Base-by-base conservation (phyloP, 176 grass and related monocot species). In the Cenchrus purpureus region DNA sequence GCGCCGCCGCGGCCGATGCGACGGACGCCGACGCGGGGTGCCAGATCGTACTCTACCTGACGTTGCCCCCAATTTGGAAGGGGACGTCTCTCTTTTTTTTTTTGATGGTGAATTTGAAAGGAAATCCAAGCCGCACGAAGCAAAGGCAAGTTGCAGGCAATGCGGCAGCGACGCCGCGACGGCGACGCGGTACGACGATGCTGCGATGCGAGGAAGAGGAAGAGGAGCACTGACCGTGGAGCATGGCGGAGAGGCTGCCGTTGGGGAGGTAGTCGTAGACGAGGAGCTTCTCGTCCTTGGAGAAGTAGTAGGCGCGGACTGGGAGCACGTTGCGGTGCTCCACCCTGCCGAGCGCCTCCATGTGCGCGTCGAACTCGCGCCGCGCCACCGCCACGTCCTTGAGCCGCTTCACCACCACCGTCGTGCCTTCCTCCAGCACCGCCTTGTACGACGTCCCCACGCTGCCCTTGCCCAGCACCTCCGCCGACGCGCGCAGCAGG, bases 251-350 rank as follows among this genome's bases (percentile, higher is more conserved):
- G 80, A 98, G 93, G 96, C 96, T 98, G 60, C 96, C 96, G 40
- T 91, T 92, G 65, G 93, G 91, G 69, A 98, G 88, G 68, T 95
- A 98, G 74, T 98, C 96, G 65, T 86, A 84, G 71, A 95, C 96
- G 84, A 98, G 93, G 14, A 98, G 89, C 87, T 98, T 98, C 96
- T 98, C 93, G 83, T 98, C 93, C 79, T 94, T 98, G 70, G 96
- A 98, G 78, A 71, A 98, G 88, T 98, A 98, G 86, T 94, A 95
- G 2, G 96, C 96, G 11, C 89, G 89, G 3, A 94, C 80, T 3
- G 96, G 93, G n/a, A 95, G 85, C 17, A 95, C 44, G 83, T 95
- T 95, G 42, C 73, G 86, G 86, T 92, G 96, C 52, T 95, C 93
- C 68, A 92, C 78, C 71, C 48, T 61, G 52, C 96, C 96, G 9